These are phyloP conservation scores for Naegleria gruberi DNA, from an alignment of 208 protist genomes.

Conservation along the genomic window DNA sequence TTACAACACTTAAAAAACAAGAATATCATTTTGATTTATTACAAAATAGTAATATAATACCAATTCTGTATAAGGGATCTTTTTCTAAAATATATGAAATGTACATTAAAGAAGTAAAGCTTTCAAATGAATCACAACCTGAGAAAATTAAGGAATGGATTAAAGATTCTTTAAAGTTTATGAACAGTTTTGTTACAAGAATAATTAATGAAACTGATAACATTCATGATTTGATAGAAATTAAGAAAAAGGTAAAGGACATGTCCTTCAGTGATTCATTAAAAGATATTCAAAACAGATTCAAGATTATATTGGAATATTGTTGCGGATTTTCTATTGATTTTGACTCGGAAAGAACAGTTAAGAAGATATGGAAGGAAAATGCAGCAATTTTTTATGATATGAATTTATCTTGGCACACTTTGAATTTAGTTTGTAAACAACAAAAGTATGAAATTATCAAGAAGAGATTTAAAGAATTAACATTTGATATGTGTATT, in stretches of 20 bases:
- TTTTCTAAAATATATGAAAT: background rate
- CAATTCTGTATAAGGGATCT: background rate
- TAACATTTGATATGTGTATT: background rate
- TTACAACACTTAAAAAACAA: background rate
- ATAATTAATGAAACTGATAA: background rate
- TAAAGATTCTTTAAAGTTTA: background rate
- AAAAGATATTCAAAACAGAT: background rate
- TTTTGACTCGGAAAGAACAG: background rate
- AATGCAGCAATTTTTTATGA: no score
- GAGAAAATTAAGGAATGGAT: background rate
- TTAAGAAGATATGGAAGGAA: background rate
- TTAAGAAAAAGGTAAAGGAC: background rate
- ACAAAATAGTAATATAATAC: background rate
- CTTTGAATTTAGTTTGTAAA: background rate
- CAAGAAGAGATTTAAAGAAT: background rate
- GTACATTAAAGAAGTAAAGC: no score
- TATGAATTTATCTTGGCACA: no score
- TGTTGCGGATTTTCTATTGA: background rate
- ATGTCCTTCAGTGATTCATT: background rate
- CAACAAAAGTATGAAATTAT: background rate
- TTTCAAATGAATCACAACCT: no score
- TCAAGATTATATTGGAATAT: background rate
- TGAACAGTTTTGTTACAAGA: background rate
- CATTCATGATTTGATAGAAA: background rate
- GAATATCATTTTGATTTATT: constrained; percentile 1